These are phyloP conservation scores for Dryas integrifolia DNA, from an alignment of 331 rosid species.

Conservation along the genomic window DNA sequence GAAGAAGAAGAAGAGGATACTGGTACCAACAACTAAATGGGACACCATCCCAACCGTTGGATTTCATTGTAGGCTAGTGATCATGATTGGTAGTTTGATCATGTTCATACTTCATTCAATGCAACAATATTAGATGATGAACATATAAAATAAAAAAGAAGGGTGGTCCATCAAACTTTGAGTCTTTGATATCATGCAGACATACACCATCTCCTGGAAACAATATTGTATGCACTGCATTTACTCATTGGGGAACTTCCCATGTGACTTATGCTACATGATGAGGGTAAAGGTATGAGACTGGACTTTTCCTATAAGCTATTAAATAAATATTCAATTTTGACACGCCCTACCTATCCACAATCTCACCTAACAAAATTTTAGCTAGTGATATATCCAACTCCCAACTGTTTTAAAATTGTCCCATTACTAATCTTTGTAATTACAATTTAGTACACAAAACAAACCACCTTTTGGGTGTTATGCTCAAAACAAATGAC, in stretches of 20 bases:
- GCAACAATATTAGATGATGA: no score
- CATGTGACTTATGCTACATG: background rate
- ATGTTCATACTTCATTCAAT: no score
- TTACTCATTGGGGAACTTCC: slow-evolving; percentile 7
- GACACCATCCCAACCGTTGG: no score
- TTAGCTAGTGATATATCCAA: background rate
- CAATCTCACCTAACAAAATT: slow-evolving; percentile 3
- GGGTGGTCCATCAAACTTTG: no score
- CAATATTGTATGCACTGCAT: no score
- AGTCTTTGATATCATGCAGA: no score
- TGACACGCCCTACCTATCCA: slow-evolving; percentile 14
- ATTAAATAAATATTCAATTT: slow-evolving; percentile 19
- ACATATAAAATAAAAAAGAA: no score
- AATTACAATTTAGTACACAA: background rate
- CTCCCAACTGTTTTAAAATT: slow-evolving; percentile 9
- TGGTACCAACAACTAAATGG: no score
- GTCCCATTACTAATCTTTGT: background rate
- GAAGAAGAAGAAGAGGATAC: no score
- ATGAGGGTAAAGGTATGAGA: background rate
- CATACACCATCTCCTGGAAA: no score
- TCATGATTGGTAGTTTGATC: no score
- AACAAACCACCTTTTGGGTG: background rate
- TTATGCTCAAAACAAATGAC: background rate
- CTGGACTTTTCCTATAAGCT: background rate
- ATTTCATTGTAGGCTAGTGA: no score